Evolutionary conservation across 495 filamentous ascomycete species (phyloP).

Genomic region (Penicillium longicatenatum): DNA sequence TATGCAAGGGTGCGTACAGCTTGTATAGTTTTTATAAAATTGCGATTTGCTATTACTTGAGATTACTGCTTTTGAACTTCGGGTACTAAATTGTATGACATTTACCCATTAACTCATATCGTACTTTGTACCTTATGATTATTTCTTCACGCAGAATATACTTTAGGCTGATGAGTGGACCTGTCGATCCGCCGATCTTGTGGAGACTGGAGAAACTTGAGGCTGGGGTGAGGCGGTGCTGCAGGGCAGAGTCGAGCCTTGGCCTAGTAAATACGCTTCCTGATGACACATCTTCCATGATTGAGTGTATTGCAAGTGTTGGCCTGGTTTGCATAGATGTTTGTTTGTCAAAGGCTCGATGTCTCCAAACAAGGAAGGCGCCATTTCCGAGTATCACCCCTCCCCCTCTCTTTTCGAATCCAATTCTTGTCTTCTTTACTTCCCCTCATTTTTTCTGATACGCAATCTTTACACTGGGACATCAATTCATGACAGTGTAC

Average conservation of each 20-base stretch:
- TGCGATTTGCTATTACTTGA: too few species aligned
- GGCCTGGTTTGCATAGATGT: too few species aligned
- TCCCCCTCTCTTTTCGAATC: neutral
- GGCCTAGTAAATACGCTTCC: neutral
- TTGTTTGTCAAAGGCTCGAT: too few species aligned
- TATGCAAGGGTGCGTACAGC: neutral
- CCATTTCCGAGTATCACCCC: too few species aligned
- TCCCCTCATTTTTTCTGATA: neutral
- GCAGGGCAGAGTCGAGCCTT: too few species aligned
- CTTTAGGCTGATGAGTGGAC: neutral
- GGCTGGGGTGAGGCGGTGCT: neutral
- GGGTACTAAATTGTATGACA: neutral
- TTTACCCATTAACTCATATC: neutral
- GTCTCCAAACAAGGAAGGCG: too few species aligned
- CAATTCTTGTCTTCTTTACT: neutral
- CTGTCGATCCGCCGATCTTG: conserved; percentile 6
- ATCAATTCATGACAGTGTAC: too few species aligned
- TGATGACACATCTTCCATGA: too few species aligned
- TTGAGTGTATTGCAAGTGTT: too few species aligned
- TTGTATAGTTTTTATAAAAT: too few species aligned
- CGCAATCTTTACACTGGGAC: too few species aligned
- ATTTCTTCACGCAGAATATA: neutral
- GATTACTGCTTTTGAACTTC: neutral
- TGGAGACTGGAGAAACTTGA: neutral
- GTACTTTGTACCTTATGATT: neutral